Percentiles rank a stretch among this genome's conserved stretches.
These are phyloP conservation scores for Colletotrichum tropicicola DNA, from an alignment of 2,329 filamentous ascomycete species.

Conservation along the genomic window DNA sequence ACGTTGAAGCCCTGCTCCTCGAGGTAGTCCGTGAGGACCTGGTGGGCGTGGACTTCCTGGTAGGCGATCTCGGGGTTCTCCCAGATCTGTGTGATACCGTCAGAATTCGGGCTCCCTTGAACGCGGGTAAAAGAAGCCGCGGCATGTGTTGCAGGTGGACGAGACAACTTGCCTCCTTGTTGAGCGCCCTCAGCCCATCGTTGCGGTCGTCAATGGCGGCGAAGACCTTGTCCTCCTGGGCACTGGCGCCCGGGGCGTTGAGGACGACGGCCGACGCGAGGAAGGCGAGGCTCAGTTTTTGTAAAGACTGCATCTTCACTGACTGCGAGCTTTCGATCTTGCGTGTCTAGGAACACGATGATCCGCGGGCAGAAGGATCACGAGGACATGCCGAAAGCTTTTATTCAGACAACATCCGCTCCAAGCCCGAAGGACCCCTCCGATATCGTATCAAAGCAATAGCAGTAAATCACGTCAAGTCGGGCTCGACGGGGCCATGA, in stretches of 20 bases:
- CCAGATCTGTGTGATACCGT: not conserved
- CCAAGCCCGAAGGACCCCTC: not conserved
- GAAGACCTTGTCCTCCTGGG: not conserved
- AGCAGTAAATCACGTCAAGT: too few relatives aligned
- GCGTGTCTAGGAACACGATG: not conserved
- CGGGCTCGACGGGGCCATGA: too few relatives aligned
- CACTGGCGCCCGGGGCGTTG: accelerated
- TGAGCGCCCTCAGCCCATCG: not conserved
- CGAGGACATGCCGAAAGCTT: not conserved
- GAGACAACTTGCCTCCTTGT: not conserved
- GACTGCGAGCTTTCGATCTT: not conserved
- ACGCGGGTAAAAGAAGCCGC: not conserved
- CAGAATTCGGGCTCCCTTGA: not conserved
- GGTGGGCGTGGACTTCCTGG: conserved; percentile 51
- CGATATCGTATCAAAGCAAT: conserved; percentile 4
- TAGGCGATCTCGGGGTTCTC: conserved; percentile 32
- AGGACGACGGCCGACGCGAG: not conserved
- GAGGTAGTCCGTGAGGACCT: conserved; percentile 47
- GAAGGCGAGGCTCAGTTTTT: not conserved
- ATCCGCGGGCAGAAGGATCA: not conserved
- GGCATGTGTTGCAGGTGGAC: not conserved
- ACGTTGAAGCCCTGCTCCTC: conserved; percentile 48
- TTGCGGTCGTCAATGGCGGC: not conserved
- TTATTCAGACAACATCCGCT: not conserved
- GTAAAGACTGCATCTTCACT: not conserved